phyloP scores from a whole-genome alignment of 768 basidiomycete species.

The Suillus placidus region DNA sequence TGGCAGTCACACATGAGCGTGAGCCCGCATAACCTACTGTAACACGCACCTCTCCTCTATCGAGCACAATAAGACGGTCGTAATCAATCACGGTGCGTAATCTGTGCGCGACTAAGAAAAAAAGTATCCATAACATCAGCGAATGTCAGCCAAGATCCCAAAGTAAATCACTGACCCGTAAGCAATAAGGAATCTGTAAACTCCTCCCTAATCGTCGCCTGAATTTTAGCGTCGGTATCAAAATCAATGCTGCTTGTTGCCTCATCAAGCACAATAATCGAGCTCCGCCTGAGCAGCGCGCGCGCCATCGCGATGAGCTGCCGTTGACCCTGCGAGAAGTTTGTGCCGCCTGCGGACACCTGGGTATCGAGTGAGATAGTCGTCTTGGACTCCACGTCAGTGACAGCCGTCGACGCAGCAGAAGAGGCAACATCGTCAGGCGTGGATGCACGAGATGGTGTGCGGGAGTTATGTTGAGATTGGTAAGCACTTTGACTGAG shows the following conservation, averaged over 20 bases:
- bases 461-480: constrained; percentile 54
- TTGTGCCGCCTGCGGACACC: constrained; percentile 83
- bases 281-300: constrained; percentile 69
- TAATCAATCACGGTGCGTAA: constrained; percentile 81
- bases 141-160: not conserved
- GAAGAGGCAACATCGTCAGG: constrained; percentile 46
- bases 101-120: constrained; percentile 59
- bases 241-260: constrained; percentile 88
- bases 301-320: constrained; percentile 89
- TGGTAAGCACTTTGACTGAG: constrained; percentile 51
- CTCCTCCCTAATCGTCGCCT: constrained; percentile 83
- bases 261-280: constrained; percentile 80
- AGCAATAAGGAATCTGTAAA: constrained; percentile 75
- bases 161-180: constrained; percentile 52
- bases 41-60: constrained; percentile 39
- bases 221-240: constrained; percentile 88
- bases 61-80: constrained; percentile 77
- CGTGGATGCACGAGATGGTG: constrained; percentile 48
- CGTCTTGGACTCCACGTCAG: constrained; percentile 59
- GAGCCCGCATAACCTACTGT: constrained; percentile 23
- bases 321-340: constrained; percentile 92
- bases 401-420: constrained; percentile 42
- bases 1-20: constrained; percentile 5
- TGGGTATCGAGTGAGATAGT: constrained; percentile 71
- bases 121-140: constrained; percentile 8